These are phyloP conservation scores for Endocalyx cinctus DNA, from an alignment of 2,329 filamentous ascomycete genomes.

Conservation along the genomic window DNA sequence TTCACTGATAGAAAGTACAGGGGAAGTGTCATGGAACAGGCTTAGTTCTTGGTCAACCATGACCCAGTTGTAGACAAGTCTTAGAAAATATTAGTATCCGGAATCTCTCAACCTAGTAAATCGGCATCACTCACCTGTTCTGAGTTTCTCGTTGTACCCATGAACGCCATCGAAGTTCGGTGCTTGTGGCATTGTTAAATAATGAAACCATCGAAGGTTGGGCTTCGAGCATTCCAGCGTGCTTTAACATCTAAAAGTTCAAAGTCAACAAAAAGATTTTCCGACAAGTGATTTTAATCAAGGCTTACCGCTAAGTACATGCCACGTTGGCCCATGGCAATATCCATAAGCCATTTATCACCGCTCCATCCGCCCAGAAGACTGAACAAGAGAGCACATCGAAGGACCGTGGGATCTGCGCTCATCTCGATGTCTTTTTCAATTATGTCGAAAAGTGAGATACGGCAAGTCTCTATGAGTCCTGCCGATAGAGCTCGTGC, in stretches of 20 bases:
- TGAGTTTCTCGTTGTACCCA: slow-evolving; percentile 63
- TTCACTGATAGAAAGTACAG: slow-evolving; percentile 61
- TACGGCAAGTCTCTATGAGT: slow-evolving; percentile 65
- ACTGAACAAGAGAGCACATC: slow-evolving; percentile 63
- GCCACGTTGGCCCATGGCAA: slow-evolving; percentile 67
- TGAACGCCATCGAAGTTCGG: slow-evolving; percentile 53
- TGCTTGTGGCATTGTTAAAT: slow-evolving; percentile 37
- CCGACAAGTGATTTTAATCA: background rate
- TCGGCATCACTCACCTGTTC: slow-evolving; percentile 57
- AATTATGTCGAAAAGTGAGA: slow-evolving; percentile 67
- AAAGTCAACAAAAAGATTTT: slow-evolving; percentile 4
- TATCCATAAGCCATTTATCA: slow-evolving; percentile 75
- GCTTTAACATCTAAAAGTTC: slow-evolving; percentile 55
- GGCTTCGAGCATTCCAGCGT: slow-evolving; percentile 61
- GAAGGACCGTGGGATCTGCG: slow-evolving; percentile 59
- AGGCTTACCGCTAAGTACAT: slow-evolving; percentile 61
- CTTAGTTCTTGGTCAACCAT: slow-evolving; percentile 70
- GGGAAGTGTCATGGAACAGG: slow-evolving; percentile 59
- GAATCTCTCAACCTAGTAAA: too few species aligned
- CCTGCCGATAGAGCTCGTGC: slow-evolving; percentile 62
- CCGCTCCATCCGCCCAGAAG: slow-evolving; percentile 68
- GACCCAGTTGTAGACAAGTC: slow-evolving; percentile 70
- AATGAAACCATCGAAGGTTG: slow-evolving; percentile 40
- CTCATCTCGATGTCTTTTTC: slow-evolving; percentile 68
- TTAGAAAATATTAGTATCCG: too few species aligned